Evolutionary conservation across 169 alveolate species (phyloP).

Genomic region (Perkinsus chesapeaki): DNA sequence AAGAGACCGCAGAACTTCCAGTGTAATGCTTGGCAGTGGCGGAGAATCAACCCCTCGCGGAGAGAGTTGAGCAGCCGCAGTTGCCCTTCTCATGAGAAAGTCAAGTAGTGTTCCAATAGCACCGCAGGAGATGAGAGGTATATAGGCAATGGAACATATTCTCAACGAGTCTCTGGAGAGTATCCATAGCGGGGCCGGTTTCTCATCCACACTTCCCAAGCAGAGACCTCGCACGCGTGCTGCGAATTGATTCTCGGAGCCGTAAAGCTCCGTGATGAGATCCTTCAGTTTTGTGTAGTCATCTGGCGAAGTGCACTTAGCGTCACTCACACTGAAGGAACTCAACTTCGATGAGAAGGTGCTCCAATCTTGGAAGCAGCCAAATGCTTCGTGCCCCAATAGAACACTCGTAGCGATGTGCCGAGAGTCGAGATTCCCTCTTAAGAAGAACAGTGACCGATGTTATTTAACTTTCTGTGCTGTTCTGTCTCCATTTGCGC

Average conservation of each 20-base stretch:
- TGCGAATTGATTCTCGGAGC: background rate
- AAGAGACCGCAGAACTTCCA: background rate
- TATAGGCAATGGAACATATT: background rate
- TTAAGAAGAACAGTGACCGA: too few species aligned
- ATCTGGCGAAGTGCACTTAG: background rate
- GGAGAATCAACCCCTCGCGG: background rate
- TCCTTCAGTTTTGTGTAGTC: background rate
- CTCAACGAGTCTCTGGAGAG: background rate
- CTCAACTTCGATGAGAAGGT: background rate
- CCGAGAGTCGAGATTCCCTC: too few species aligned
- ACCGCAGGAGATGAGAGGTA: background rate
- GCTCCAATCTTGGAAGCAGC: background rate
- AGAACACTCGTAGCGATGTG: background rate
- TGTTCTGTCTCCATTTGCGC: too few species aligned
- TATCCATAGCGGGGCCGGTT: background rate
- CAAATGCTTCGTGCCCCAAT: background rate
- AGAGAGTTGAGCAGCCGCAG: background rate
- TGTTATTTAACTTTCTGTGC: too few species aligned
- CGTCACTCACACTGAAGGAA: background rate
- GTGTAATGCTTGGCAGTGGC: background rate
- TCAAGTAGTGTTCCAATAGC: background rate
- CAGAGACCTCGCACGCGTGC: background rate
- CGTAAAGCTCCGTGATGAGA: background rate
- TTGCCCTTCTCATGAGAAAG: background rate
- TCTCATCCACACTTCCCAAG: background rate